A percentile compares a stretch with the other conserved stretches of the same genome.
Conservation (phyloP, 345 rosid genomes). For the Moringa oleifera region DNA sequence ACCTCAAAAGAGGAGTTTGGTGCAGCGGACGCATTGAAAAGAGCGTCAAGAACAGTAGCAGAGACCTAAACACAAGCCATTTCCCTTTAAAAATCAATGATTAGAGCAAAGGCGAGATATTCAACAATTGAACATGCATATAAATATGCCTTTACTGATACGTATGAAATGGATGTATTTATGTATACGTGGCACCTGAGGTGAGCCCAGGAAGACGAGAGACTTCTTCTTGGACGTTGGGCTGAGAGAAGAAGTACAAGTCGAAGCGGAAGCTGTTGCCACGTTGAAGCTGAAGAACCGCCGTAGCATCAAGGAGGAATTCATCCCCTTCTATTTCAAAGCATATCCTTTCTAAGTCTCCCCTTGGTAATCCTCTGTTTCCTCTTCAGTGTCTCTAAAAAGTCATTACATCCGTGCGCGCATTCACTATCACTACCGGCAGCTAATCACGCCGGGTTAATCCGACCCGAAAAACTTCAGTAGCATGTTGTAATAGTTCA, state of each 20-base stretch:
- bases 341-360: neutral
- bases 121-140: neutral
- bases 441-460: no score
- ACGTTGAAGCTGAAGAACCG: slow-evolving; percentile 58
- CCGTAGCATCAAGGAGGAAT: slow-evolving; percentile 44
- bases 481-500: no score
- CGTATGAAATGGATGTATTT: neutral
- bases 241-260: slow-evolving; percentile 26
- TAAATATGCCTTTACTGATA: no score
- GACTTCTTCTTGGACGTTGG: slow-evolving; percentile 53
- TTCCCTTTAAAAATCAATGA: neutral
- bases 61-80: slow-evolving; percentile 45
- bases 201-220: slow-evolving; percentile 88
- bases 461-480: no score
- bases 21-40: slow-evolving; percentile 57
- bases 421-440: no score
- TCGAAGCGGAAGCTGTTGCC: slow-evolving; percentile 13
- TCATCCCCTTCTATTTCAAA: slow-evolving; percentile 17
- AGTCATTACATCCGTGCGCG: no score
- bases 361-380: no score
- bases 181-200: slow-evolving; percentile 42
- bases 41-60: slow-evolving; percentile 74
- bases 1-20: slow-evolving; percentile 76
- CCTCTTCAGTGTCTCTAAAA: no score
- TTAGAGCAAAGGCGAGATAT: neutral